These are phyloP conservation scores for Elsinoe necatrix DNA, from an alignment of 2,329 filamentous ascomycete genomes.

Conservation along the genomic window DNA sequence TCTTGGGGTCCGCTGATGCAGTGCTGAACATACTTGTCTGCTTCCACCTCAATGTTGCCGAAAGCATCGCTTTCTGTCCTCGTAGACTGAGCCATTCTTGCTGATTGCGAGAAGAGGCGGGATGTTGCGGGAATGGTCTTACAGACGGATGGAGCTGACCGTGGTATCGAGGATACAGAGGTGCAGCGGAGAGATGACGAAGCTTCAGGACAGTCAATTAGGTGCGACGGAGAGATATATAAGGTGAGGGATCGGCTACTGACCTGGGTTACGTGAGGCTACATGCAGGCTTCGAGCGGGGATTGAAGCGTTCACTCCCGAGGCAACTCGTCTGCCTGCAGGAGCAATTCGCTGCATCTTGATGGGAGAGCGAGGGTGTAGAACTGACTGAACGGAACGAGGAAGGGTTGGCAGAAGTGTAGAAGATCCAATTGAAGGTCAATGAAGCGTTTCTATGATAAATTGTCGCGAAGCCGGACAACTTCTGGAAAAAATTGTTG, in stretches of 20 bases:
- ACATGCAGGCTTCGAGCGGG: conserved; percentile 12
- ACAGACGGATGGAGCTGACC: background rate
- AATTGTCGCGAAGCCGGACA: background rate
- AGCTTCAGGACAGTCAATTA: background rate
- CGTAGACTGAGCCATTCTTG: conserved; percentile 37
- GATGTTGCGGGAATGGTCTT: background rate
- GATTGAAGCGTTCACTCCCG: conserved; percentile 15
- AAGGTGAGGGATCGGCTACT: conserved; percentile 3
- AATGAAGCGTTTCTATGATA: background rate
- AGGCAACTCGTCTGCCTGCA: conserved; percentile 10
- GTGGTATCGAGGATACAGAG: background rate
- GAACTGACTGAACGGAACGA: background rate
- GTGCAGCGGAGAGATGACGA: background rate
- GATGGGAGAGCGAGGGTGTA: background rate
- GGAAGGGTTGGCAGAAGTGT: background rate
- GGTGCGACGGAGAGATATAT: background rate
- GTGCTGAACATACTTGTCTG: conserved; percentile 52
- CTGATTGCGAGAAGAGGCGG: conserved; percentile 8
- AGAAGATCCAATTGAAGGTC: background rate
- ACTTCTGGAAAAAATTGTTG: conserved; percentile 12
- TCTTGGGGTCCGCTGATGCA: background rate
- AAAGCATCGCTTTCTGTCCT: conserved; percentile 95
- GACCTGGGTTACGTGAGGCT: conserved; percentile 3
- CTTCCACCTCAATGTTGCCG: conserved; percentile 85
- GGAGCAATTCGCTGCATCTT: conserved; percentile 9